Conservation (phyloP, 768 basidiomycete genomes). For the Fistulinella prunicolor region DNA sequence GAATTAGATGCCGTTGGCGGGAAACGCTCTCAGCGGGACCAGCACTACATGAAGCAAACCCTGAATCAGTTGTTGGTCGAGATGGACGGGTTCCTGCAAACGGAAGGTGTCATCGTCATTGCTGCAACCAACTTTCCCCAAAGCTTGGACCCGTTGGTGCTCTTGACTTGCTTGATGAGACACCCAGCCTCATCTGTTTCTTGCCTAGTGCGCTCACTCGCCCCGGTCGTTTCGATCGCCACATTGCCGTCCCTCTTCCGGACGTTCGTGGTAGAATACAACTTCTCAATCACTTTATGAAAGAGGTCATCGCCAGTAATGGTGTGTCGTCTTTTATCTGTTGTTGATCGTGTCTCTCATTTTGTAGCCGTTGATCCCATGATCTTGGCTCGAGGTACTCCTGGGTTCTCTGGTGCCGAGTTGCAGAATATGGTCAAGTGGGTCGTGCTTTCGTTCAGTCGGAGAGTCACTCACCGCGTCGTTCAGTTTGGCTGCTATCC, state of each 20-base stretch:
- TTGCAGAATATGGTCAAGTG: constrained; percentile 96
- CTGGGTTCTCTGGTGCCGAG: constrained; percentile 97
- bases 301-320: constrained; percentile 60
- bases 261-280: constrained; percentile 93
- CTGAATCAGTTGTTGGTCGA: constrained; percentile 96
- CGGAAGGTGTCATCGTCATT: constrained; percentile 92
- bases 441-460: constrained; percentile 25
- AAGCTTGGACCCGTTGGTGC: constrained; percentile 78
- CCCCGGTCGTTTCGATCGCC: constrained; percentile 94
- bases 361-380: constrained; percentile 73
- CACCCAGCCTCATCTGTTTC: constrained; percentile 11
- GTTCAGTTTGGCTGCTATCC: constrained; percentile 82
- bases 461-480: background rate
- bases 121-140: constrained; percentile 98
- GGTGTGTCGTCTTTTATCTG: constrained; percentile 36
- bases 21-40: constrained; percentile 78
- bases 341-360: background rate
- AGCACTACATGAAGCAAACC: constrained; percentile 91
- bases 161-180: constrained; percentile 1
- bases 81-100: constrained; percentile 94
- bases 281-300: constrained; percentile 91
- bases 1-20: constrained; percentile 93
- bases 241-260: constrained; percentile 90
- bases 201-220: constrained; percentile 79
- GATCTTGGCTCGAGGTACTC: constrained; percentile 88